These are phyloP conservation scores for Arthrinium phaeospermum DNA, from an alignment of 2,329 filamentous ascomycete genomes.

Conservation along the genomic window DNA sequence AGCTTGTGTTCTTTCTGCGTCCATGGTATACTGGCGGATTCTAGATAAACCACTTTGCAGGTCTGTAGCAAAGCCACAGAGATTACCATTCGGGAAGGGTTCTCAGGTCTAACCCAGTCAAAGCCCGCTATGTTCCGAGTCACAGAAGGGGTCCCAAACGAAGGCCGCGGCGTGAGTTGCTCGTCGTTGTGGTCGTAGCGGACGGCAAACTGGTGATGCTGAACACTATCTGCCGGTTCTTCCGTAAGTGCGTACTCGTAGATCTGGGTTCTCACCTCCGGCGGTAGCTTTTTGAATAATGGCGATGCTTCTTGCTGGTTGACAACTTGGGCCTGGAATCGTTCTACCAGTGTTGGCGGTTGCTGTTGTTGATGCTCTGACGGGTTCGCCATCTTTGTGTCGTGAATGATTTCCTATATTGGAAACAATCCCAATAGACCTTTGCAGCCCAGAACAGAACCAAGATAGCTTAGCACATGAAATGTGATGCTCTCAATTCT, in stretches of 20 bases:
- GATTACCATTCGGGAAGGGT: slow-evolving; percentile 31
- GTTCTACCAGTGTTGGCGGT: background rate
- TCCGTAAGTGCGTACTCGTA: slow-evolving; percentile 40
- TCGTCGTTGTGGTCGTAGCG: slow-evolving; percentile 26
- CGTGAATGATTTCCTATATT: background rate
- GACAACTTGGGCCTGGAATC: slow-evolving; percentile 15
- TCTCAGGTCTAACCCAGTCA: slow-evolving; percentile 41
- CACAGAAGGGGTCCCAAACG: background rate
- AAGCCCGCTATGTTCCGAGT: background rate
- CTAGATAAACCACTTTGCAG: slow-evolving; percentile 42
- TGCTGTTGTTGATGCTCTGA: background rate
- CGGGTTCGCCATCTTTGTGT: background rate
- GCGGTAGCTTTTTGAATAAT: slow-evolving; percentile 31
- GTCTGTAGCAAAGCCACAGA: slow-evolving; percentile 38
- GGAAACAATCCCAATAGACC: background rate
- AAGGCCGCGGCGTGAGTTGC: background rate
- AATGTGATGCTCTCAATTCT: background rate
- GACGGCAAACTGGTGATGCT: slow-evolving; percentile 21
- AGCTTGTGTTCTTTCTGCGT: slow-evolving; percentile 37
- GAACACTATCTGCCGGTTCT: slow-evolving; percentile 18
- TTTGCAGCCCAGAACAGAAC: background rate
- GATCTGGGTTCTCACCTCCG: slow-evolving; percentile 42
- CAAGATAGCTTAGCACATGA: background rate
- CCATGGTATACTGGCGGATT: slow-evolving; percentile 38
- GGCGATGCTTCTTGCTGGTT: slow-evolving; percentile 31